Evolutionary conservation across 163 green algal species (phyloP).

Genomic region (Chloromonas sp.): DNA sequence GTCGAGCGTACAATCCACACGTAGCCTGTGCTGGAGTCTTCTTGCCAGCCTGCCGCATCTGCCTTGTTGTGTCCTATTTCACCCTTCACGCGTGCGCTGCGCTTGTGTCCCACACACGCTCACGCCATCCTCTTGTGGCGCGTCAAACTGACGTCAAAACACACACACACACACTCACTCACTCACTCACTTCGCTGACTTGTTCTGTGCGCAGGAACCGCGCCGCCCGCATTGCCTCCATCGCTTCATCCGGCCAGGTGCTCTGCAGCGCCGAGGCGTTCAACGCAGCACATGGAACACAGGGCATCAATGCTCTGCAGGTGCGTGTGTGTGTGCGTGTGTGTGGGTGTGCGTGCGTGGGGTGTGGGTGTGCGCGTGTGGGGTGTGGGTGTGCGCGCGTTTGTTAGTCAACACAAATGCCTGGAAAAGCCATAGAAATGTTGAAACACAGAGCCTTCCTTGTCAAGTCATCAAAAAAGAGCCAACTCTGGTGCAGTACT

Average conservation of each 20-base stretch:
- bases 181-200: no score
- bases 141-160: no score
- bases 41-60: neutral
- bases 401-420: no score
- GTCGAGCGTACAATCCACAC: no score
- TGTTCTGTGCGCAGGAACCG: constrained; percentile 1
- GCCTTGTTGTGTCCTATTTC: neutral
- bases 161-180: no score
- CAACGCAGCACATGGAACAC: neutral
- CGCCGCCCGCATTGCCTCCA: constrained; percentile 16
- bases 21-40: neutral
- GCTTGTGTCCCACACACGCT: neutral
- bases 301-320: neutral
- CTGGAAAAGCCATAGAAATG: no score
- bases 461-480: no score
- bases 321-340: neutral
- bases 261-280: constrained; percentile 18
- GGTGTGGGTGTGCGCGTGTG: no score
- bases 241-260: constrained; percentile 17
- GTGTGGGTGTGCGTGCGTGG: no score
- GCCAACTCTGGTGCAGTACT: no score
- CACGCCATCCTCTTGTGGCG: constrained; percentile 8
- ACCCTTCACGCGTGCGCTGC: neutral
- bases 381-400: no score
- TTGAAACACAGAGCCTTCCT: no score